A percentile compares a stretch with the other conserved stretches of the same genome.
phyloP scores from a whole-genome alignment of 116 monocot species.

The Phalaenopsis hybrid region DNA sequence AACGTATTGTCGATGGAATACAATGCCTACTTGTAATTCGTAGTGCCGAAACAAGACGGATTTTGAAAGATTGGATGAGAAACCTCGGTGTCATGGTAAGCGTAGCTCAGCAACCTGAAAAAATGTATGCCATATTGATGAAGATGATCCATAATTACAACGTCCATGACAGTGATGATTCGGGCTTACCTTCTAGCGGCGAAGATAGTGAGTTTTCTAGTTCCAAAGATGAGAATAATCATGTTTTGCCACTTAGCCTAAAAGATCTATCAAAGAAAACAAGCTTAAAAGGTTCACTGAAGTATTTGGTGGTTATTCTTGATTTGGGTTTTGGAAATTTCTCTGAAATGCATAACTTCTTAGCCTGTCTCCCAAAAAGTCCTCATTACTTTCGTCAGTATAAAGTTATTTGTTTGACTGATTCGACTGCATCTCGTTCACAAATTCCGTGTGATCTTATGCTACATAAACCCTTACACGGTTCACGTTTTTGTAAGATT shows the following conservation, averaged over 20 bases:
- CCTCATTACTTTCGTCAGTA: constrained; percentile 18
- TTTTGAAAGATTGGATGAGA: constrained; percentile 48
- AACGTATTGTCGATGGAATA: constrained; percentile 15
- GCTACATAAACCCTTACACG: constrained; percentile 59
- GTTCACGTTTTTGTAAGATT: constrained; percentile 46
- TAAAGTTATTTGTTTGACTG: constrained; percentile 45
- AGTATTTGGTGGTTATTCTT: constrained; percentile 40
- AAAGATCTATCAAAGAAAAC: constrained; percentile 8
- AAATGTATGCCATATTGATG: constrained; percentile 30
- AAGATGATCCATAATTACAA: constrained; percentile 9
- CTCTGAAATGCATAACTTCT: constrained; percentile 13
- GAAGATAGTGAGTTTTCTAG: constrained; percentile 6
- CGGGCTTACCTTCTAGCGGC: neutral
- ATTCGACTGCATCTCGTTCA: constrained; percentile 26
- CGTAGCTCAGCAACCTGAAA: constrained; percentile 16
- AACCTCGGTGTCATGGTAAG: constrained; percentile 45
- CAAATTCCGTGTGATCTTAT: constrained; percentile 32
- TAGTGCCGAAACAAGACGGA: constrained; percentile 46
- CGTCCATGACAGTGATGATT: constrained; percentile 6
- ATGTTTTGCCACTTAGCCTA: constrained; percentile 11
- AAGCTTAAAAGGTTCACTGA: constrained; percentile 8
- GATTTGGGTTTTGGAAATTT: constrained; percentile 28
- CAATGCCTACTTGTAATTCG: constrained; percentile 29
- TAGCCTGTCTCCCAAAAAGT: constrained; percentile 21
- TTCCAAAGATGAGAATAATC: constrained; percentile 15